Percentiles rank a stretch among this genome's conserved stretches.
Evolutionary conservation across 1,139 yeast genomes (phyloP).

Genomic region (Zhuliangozyma parablackwelliae): DNA sequence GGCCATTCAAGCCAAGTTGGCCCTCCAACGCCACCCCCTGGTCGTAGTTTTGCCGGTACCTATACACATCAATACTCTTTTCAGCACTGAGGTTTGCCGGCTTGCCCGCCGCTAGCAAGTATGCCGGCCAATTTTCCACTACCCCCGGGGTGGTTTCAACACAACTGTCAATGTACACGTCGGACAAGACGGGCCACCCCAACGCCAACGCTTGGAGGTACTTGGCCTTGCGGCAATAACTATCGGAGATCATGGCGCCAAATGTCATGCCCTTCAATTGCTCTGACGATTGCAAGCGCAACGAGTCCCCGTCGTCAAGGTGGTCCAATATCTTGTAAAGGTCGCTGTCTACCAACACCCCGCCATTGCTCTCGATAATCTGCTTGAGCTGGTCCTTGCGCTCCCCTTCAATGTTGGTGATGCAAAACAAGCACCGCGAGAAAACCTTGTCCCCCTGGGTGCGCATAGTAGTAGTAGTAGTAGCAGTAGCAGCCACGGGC

Average conservation of each 20-base stretch:
- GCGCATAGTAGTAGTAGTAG: not conserved
- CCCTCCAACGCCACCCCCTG: constrained; percentile 18
- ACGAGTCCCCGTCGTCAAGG: constrained; percentile 4
- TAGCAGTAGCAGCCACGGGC: not conserved
- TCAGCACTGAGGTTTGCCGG: constrained; percentile 33
- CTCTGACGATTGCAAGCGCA: constrained; percentile 12
- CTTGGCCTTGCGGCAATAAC: constrained; percentile 62
- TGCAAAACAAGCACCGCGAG: constrained; percentile 29
- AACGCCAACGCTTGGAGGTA: constrained; percentile 81
- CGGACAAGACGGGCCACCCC: constrained; percentile 84
- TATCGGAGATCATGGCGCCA: constrained; percentile 62
- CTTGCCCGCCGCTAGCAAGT: constrained; percentile 71
- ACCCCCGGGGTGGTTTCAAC: constrained; percentile 16
- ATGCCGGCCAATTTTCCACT: constrained; percentile 45
- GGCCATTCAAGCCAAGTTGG: constrained; percentile 37
- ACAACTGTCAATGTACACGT: constrained; percentile 56
- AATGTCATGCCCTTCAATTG: constrained; percentile 33
- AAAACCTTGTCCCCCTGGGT: constrained; percentile 9
- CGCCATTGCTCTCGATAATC: constrained; percentile 48
- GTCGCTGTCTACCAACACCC: constrained; percentile 47
- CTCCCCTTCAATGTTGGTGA: constrained; percentile 35
- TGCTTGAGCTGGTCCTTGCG: constrained; percentile 30
- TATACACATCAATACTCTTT: constrained; percentile 38
- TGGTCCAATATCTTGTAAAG: constrained; percentile 32
- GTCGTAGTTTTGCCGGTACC: constrained; percentile 30